Base-by-base conservation (phyloP, 1,139 yeast species). In the Yamadazyma atlantica region DNA sequence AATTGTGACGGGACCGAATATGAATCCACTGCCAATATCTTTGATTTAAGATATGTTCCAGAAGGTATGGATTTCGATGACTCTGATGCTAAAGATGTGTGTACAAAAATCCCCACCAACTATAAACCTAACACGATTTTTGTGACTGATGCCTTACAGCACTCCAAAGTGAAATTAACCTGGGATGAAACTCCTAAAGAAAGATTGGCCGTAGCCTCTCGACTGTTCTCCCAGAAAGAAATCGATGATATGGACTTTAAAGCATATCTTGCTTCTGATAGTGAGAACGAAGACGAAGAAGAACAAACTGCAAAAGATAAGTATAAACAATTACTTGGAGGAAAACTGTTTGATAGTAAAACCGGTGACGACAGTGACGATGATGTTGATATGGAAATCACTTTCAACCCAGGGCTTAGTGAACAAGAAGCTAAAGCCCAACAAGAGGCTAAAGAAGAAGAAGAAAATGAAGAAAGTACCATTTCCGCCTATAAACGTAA, bases 171-270 rank as follows among this genome's bases (percentile, higher is more conserved):
- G 34, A 87, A 87, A 56, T 72, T 90, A 46, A 89, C 97, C 0
- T 90, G 97, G 97, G 99, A 94, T 61, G 97, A 92, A 62, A 94
- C 97, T 0, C 98, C 98, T 3, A 83, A 80, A 43, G 97, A 89
- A 54, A 78, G 98, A 57, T 62, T 80, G n/a, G 81, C 85, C 40
- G 62, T 90, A 38, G 79, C 96, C 1, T 75, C 85, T 13, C 80
- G 83, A 50, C 89, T 90, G 12, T 90, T 94, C 55, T 80, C 89
- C 34, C 95, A 87, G 55, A 82, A 85, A 58, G 98, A 94, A 56
- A 74, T 90, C 36, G 97, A 92, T 49, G 97, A 90, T 36, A 88
- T 90, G 94, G 98, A 94, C 59, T 85, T 90, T 66, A 82, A 88
- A 55, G 97, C 97, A 2, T 94, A 94, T 53, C 68, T 94, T 42